Base-by-base conservation (phyloP, 2,329 filamentous ascomycete genomes). In the Elsinoe perseae region DNA sequence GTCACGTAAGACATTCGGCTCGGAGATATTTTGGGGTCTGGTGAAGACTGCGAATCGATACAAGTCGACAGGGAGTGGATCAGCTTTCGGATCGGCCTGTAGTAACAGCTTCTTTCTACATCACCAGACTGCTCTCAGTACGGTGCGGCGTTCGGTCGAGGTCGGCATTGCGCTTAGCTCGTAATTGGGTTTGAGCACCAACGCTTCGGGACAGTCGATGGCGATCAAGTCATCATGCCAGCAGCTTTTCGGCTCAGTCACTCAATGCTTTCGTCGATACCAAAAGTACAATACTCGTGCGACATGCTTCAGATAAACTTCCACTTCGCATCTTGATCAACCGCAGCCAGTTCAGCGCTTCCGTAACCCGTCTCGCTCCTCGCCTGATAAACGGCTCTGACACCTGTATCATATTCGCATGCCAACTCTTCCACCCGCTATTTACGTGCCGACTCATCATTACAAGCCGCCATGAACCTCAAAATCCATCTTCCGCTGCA, bases 271-370 rank as follows among this genome's bases (percentile, higher is more conserved):
- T 52, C 30, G 28, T 38, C 48, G 48, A 38, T 52, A 52, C 48
- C 48, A 52, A 52, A 52, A 52, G 48, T 52, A 18, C 48, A 52
- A 52, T 52, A 52, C 48, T 52, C 48, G 48, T 52, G 48, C 48
- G 48, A 52, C 48, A 38, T 52, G 48, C 48, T 38, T 52, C 48
- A 52, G 48, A 52, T 52, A 23, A 52, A 52, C 32, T 21, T 52
- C 18, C 48, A 23, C 48, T 52, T 52, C 48, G 48, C 48, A 28
- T 48, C 43, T 21, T 52, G 48, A 52, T 23, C 48, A 52, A 38
- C 48, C 18, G 10, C 48, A 52, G 10, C n/a, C 48, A 20, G 25
- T 48, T 10, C 48, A 52, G 16, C 48, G 23, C 14, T 34, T 20
- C 48, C 30, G 48, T 52, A 52, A 52, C 38, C 21, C 48, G 30